Conservation (phyloP, 108 stramenopile species). For the Skeletonema potamos region DNA sequence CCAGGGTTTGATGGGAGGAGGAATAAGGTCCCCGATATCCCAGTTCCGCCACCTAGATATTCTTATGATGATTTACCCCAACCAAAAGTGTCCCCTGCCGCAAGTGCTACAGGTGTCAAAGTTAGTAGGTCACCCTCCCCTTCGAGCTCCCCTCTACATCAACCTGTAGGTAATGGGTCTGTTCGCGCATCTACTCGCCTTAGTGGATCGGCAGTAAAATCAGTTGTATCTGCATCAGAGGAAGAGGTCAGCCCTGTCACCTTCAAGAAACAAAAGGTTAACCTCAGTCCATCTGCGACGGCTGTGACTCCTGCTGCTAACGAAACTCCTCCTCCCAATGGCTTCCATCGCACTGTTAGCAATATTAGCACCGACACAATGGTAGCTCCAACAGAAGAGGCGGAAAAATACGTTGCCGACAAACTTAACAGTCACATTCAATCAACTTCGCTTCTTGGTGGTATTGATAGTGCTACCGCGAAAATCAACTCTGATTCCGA, state of each 20-base stretch:
- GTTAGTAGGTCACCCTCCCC: slow-evolving; percentile 41
- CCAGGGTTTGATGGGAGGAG: slow-evolving; percentile 82
- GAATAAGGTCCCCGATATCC: slow-evolving; percentile 37
- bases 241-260: slow-evolving; percentile 17
- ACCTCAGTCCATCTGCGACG: background rate
- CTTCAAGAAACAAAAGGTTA: background rate
- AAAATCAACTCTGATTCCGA: background rate
- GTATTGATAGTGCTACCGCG: background rate
- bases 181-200: background rate
- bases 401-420: background rate
- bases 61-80: background rate
- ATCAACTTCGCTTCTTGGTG: background rate
- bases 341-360: background rate
- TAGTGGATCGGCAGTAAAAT: slow-evolving; percentile 14
- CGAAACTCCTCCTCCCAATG: background rate
- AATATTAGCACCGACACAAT: background rate
- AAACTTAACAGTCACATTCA: background rate
- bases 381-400: background rate
- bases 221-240: slow-evolving; percentile 1
- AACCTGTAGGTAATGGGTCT: slow-evolving; percentile 22
- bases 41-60: background rate
- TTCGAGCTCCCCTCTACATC: slow-evolving; percentile 1
- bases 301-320: background rate
- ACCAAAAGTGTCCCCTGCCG: background rate
- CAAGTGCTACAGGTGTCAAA: slow-evolving; percentile 10